A percentile compares a stretch with the other conserved stretches of the same genome.
Conservation (phyloP, 1,284 basidiomycete species). For the Phenoliferia sp. region DNA sequence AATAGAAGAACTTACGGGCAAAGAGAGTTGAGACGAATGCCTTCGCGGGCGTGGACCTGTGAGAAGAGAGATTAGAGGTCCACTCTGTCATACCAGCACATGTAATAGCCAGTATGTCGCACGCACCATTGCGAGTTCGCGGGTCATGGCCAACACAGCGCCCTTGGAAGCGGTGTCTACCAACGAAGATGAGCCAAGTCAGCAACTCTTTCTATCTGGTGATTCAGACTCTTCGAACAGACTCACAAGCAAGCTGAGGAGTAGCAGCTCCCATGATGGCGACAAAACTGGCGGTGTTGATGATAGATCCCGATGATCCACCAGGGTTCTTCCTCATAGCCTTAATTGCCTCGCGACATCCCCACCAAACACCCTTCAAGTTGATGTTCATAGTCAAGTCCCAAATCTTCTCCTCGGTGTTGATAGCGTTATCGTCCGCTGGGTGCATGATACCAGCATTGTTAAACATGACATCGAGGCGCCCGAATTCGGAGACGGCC, state of each 20-base stretch:
- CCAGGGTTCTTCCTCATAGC: slow-evolving; percentile 89
- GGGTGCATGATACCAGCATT: slow-evolving; percentile 79
- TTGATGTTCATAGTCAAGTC: slow-evolving; percentile 56
- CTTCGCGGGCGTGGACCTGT: slow-evolving; percentile 79
- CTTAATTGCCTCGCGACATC: slow-evolving; percentile 71
- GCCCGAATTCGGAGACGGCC: slow-evolving; percentile 76
- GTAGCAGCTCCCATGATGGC: slow-evolving; percentile 90
- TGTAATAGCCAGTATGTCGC: background rate
- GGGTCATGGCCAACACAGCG: slow-evolving; percentile 94
- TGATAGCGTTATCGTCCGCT: slow-evolving; percentile 85
- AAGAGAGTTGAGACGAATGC: slow-evolving; percentile 88
- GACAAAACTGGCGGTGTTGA: slow-evolving; percentile 95
- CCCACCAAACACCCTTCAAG: slow-evolving; percentile 94
- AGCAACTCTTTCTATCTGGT: background rate
- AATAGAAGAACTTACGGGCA: slow-evolving; percentile 63
- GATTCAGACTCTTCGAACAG: background rate
- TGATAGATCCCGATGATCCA: slow-evolving; percentile 83
- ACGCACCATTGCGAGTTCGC: slow-evolving; percentile 80
- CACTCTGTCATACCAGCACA: no score
- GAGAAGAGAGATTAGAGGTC: background rate
- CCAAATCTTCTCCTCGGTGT: slow-evolving; percentile 82
- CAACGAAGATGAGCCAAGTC: slow-evolving; percentile 11
- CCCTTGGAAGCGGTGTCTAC: slow-evolving; percentile 84
- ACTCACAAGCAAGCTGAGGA: slow-evolving; percentile 87
- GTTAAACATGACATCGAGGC: slow-evolving; percentile 75